Base-by-base conservation (phyloP, 2,329 filamentous ascomycete species). In the Helminthosporium solani region DNA sequence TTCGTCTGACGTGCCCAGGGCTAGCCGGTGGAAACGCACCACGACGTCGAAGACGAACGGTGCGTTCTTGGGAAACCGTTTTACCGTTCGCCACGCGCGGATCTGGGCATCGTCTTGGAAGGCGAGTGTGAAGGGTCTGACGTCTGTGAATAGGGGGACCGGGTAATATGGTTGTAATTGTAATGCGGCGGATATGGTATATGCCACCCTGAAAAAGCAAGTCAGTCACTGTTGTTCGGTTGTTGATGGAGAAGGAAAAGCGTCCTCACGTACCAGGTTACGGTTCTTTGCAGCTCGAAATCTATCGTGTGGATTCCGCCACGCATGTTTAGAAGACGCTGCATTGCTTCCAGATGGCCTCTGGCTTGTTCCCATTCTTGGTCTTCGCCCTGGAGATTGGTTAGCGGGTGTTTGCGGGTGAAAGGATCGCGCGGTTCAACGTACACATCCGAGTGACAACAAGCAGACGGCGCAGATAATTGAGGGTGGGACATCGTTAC, bases 11-110 rank as follows among this genome's bases (percentile, higher is more conserved):
- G 41, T 48, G 8, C 56, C 54, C 1, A 61, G 46, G 12, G 49
- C 45, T 6, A 61, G 44, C 37, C 53, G 50, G 34, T 61, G 57
- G 11, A 57, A 30, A n/a, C 50, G 46, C 12, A 52, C 28, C 1
- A 55, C 47, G 14, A 54, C 40, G 21, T 61, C 56, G 38, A 54
- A 59, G 11, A 58, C 42, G 40, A 57, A 60, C 2, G 56, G 42
- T 14, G 42, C 50, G 36, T 58, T 48, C 42, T 61, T 61, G 0
- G 57, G 57, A 15, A 61, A 53, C 3, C 50, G 46, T 42, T 61
- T 61, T 7, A 59, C 44, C 5, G 57, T 58, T 14, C 54, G 47
- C 56, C 57, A 61, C 14, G 57, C 53, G 7, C 47, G 52, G 15
- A 61, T 54, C 33, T 56, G 52, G 5, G 50, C 53, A 9, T 57